Evolutionary conservation across 257 asterid species (phyloP), one percentile per base, ranked within the genome.

Genomic region (Nicotiana noctiflora): DNA sequence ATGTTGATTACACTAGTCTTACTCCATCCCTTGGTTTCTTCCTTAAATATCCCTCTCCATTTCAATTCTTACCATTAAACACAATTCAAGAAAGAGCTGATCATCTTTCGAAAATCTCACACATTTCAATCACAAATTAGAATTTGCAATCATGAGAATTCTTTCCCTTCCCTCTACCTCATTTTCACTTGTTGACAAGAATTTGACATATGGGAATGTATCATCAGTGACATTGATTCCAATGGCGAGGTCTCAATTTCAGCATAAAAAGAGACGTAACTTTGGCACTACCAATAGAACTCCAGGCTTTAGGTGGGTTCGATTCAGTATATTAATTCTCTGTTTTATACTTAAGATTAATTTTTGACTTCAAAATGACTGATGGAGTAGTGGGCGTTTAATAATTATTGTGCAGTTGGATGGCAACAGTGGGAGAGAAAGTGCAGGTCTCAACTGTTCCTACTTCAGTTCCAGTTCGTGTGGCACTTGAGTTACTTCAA

Each of bases 401-500:
- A 52, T 14, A 3, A 7, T 21, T 11, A 9, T 8, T 9, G 3
- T 76, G 80, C 81, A 89, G 92, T 61, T 87, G 89, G 88, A 79
- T 81, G 86, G 86, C 85, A 25, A 63, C 85, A 10, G 89, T 82
- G 19, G 82, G 88, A 37, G 84, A 84, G 57, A 86, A 84, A 32
- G 85, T 84, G 81, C 87, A 88, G 60, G 65, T 87, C 19, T 68
- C 88, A 1, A 81, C 46, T 12, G 85, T 83, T 57, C 96, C 97
- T 14, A 86, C 91, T 1, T 93, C 97, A 1, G 97, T 93, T 17
- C 97, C 97, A 1, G 93, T 93, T 75, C 91, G 95, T 18, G 97
- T 93, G 17, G 97, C 97, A 0, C 88, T 87, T 2, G 97, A 93
- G 79, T 92, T 93, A 31, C 92, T 88, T 76, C 95, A 85, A 80